A percentile compares a stretch with the other conserved stretches of the same genome.
Evolutionary conservation across 2,329 filamentous ascomycete genomes (phyloP).

Genomic region (Leptographium galeiforme): DNA sequence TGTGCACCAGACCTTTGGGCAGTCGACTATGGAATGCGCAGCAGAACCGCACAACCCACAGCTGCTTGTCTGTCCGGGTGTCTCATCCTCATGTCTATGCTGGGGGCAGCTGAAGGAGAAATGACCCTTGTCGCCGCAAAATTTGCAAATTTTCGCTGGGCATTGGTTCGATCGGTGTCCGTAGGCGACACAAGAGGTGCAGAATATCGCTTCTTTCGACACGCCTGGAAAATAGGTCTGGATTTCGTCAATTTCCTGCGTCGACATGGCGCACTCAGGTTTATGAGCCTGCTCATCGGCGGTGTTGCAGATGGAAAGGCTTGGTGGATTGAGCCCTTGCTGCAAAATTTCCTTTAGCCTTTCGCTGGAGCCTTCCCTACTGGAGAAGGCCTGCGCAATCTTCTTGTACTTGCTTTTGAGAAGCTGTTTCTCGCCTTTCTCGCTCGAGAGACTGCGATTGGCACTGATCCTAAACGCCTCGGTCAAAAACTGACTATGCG

Average conservation of each 20-base stretch:
- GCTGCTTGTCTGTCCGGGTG: background rate
- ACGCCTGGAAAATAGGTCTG: slow-evolving; percentile 39
- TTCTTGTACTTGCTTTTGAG: background rate
- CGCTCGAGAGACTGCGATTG: background rate
- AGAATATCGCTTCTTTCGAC: slow-evolving; percentile 27
- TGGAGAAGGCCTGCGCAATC: background rate
- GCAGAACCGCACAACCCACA: background rate
- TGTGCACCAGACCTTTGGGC: slow-evolving; percentile 40
- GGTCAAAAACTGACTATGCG: background rate
- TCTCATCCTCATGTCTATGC: background rate
- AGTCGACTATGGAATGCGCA: background rate
- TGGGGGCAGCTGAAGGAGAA: slow-evolving; percentile 35
- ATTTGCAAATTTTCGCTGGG: slow-evolving; percentile 31
- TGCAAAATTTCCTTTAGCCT: background rate
- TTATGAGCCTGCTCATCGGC: background rate
- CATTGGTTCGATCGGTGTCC: slow-evolving; percentile 34
- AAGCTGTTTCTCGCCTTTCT: background rate
- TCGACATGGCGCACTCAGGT: background rate
- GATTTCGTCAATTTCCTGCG: slow-evolving; percentile 18
- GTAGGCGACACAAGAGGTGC: slow-evolving; percentile 35
- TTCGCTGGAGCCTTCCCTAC: background rate
- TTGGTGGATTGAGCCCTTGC: background rate
- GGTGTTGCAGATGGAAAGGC: background rate
- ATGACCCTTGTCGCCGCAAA: slow-evolving; percentile 33
- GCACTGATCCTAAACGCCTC: background rate